phyloP scores from a whole-genome alignment of 495 filamentous ascomycete species.

The Filosporella fistucella region DNA sequence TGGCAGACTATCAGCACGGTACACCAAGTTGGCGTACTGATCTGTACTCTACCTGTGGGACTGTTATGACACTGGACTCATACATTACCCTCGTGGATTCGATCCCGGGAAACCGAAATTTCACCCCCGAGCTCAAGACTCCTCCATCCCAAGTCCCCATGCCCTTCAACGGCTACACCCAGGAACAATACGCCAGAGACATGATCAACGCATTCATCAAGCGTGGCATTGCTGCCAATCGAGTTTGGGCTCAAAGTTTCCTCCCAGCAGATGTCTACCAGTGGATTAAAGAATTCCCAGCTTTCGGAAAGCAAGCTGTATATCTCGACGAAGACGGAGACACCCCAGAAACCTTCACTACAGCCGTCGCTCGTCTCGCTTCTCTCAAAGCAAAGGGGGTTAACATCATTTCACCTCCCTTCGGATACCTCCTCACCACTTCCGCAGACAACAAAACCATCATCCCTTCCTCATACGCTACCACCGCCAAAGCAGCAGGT shows the following conservation, averaged over 20 bases:
- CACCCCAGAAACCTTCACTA: constrained; percentile 32
- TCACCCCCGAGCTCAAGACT: constrained; percentile 59
- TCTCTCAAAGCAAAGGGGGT: constrained; percentile 38
- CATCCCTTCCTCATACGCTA: constrained; percentile 37
- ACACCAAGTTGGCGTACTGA: constrained; percentile 54
- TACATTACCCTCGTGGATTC: constrained; percentile 47
- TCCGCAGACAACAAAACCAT: constrained; percentile 29
- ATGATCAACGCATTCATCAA: constrained; percentile 53
- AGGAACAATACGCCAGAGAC: constrained; percentile 51
- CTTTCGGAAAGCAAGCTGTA: constrained; percentile 52
- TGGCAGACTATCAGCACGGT: constrained; percentile 44
- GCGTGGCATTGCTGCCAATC: constrained; percentile 43
- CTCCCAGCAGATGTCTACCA: constrained; percentile 54
- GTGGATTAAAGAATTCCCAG: constrained; percentile 53
- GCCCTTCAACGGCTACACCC: constrained; percentile 61
- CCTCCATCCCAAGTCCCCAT: constrained; percentile 44
- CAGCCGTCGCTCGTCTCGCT: constrained; percentile 43
- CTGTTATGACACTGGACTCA: constrained; percentile 45
- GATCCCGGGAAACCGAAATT: constrained; percentile 37
- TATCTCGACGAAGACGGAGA: constrained; percentile 55
- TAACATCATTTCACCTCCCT: constrained; percentile 37
- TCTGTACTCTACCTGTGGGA: constrained; percentile 53
- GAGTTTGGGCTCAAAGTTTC: constrained; percentile 58
- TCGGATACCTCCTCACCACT: constrained; percentile 35
- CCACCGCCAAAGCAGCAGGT: constrained; percentile 44